A percentile compares a stretch with the other conserved stretches of the same genome.
Conservation (phyloP, 2,329 filamentous ascomycete species). For the Ophiostoma montium region DNA sequence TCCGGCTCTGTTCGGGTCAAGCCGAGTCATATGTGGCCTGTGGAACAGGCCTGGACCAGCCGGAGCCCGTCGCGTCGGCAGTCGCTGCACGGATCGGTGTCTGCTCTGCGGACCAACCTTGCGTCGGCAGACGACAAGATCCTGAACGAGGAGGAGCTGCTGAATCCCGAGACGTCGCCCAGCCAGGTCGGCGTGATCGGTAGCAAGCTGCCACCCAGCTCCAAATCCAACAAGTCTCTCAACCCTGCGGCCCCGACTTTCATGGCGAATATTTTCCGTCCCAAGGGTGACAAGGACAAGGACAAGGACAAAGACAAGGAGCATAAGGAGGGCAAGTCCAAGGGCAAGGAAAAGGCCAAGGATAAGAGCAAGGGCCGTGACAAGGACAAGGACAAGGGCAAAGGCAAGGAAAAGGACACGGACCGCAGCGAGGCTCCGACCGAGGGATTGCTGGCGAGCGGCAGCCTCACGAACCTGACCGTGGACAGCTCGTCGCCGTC, state of each 20-base stretch:
- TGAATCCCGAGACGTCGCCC: constrained; percentile 37
- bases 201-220: constrained; percentile 44
- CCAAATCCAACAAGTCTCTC: constrained; percentile 34
- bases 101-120: constrained; percentile 43
- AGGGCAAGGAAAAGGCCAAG: constrained; percentile 18
- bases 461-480: constrained; percentile 26
- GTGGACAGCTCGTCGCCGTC: constrained; percentile 28
- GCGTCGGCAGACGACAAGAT: constrained; percentile 53
- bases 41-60: constrained; percentile 37
- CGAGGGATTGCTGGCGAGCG: constrained; percentile 19
- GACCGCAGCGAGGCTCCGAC: constrained; percentile 8
- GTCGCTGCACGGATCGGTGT: constrained; percentile 65
- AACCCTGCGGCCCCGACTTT: constrained; percentile 88
- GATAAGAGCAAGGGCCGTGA: constrained; percentile 25
- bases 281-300: constrained; percentile 20
- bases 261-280: constrained; percentile 53
- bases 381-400: constrained; percentile 18
- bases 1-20: constrained; percentile 27
- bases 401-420: constrained; percentile 26
- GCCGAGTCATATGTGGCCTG: constrained; percentile 50
- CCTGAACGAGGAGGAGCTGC: constrained; percentile 40
- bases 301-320: constrained; percentile 27
- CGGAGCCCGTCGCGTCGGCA: constrained; percentile 66
- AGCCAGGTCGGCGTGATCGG: constrained; percentile 62
- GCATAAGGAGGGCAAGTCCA: constrained; percentile 22